Base-by-base conservation (phyloP, 345 rosid species). In the Xanthoceras sorbifolium region DNA sequence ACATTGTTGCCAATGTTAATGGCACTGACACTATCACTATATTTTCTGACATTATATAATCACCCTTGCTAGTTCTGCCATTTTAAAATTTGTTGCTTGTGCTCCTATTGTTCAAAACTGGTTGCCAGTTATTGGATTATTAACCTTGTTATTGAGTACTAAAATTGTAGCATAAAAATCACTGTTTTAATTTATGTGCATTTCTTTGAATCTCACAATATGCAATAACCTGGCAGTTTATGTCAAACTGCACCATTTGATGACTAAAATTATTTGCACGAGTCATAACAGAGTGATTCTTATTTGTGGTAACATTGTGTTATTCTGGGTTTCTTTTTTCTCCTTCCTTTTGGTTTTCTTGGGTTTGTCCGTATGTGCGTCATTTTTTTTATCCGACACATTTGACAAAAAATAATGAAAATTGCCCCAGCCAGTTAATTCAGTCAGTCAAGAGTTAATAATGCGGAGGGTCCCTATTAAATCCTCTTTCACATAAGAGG, bases 31-130 rank as follows among this genome's bases (percentile, higher is more conserved):
- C 15, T 12, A 54, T 31, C 29, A 20, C 62, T 71, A 3, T 25
- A 54, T 5, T 54, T 11, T 54, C 44, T 71, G 42, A 50, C 61
- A 55, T 71, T 29, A 17, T 72, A 23, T 71, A 31, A 72, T 36
- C 44, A 14, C 55, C 8, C 66, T 59, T 60, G 54, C 31, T 40
- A 59, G 36, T 32, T 34, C 29, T 32, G 31, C 32, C 64, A 4
- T 55, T 18, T 70, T 50, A 50, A 52, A 70, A 9, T 14, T 14
- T 36, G 2, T 9, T 34, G 40, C 17, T 31, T 32, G 48, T 71
- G 46, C 64, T 22, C 31, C 48, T 54, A n/a, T 8, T 22, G 20
- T 32, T 12, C 20, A 55, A 31, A 52, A 50, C 0, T 55, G 20
- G 26, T 55, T 34, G 7, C 29, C 31, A n/a, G 6, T 52, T 18